Conservation (phyloP, 129 eudicot genomes). For the Flaveria bidentis region DNA sequence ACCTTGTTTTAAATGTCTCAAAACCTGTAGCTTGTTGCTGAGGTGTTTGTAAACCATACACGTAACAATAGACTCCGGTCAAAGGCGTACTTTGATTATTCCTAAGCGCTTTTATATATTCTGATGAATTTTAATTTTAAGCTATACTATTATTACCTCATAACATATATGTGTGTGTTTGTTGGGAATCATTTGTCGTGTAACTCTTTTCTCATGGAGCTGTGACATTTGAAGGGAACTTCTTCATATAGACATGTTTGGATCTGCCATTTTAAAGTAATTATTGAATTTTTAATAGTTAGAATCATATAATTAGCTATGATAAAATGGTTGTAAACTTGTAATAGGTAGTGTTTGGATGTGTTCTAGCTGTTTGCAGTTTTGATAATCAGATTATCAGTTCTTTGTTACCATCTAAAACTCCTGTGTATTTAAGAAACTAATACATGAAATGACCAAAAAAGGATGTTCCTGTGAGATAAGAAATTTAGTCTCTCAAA, state of each 20-base stretch:
- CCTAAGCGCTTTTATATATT: background rate
- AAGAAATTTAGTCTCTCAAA: background rate
- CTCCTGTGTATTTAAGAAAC: background rate
- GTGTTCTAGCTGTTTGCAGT: background rate
- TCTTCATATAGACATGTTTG: background rate
- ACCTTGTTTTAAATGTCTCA: conserved; percentile 10
- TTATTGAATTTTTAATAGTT: background rate
- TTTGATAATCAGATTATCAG: background rate
- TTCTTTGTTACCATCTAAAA: background rate
- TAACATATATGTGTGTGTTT: background rate
- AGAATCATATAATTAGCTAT: background rate
- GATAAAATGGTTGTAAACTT: background rate
- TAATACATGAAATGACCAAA: background rate
- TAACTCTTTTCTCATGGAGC: background rate
- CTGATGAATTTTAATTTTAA: background rate
- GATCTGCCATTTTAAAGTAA: background rate
- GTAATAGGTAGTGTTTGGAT: background rate
- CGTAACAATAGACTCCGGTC: background rate
- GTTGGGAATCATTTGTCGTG: background rate
- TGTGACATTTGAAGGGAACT: background rate
- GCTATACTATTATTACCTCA: background rate
- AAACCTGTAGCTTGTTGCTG: background rate
- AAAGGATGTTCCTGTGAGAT: background rate
- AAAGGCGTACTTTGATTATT: background rate
- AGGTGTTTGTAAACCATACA: background rate